phyloP scores from a whole-genome alignment of 1,284 basidiomycete species.

The Apiotrichum sp. region DNA sequence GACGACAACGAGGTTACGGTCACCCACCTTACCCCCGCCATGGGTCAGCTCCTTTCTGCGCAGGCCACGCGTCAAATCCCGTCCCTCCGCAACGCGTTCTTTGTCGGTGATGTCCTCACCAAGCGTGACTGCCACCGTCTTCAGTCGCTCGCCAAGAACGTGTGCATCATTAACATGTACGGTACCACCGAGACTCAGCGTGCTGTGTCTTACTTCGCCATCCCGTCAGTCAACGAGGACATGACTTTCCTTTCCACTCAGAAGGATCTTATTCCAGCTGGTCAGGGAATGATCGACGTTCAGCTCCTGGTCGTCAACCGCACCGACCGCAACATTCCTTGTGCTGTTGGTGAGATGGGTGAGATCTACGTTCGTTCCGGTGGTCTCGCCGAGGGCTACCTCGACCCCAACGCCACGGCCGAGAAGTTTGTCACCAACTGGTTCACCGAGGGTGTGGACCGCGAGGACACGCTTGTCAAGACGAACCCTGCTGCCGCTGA shows the following conservation, averaged over 20 bases:
- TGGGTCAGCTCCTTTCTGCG: conserved; percentile 97
- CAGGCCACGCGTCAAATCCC: conserved; percentile 91
- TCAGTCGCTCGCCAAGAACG: conserved; percentile 87
- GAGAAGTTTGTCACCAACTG: conserved; percentile 93
- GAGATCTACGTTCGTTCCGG: conserved; percentile 98
- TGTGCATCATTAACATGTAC: conserved; percentile 98
- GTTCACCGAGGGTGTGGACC: conserved; percentile 60
- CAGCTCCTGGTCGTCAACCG: conserved; percentile 96
- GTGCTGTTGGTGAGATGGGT: conserved; percentile 93
- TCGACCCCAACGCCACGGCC: conserved; percentile 72
- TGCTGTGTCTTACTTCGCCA: conserved; percentile 94
- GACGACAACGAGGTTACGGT: conserved; percentile 80
- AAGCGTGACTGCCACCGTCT: conserved; percentile 96
- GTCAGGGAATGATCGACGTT: conserved; percentile 95
- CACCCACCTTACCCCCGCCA: conserved; percentile 95
- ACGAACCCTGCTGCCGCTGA: conserved; percentile 59
- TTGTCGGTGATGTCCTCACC: conserved; percentile 98
- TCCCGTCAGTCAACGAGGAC: conserved; percentile 78
- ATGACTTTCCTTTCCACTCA: conserved; percentile 86
- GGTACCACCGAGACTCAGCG: conserved; percentile 99
- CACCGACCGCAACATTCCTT: conserved; percentile 78
- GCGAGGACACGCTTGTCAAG: conserved; percentile 64
- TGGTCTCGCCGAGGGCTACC: conserved; percentile 92
- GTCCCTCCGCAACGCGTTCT: conserved; percentile 84
- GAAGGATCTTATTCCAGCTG: conserved; percentile 98